Base-by-base conservation (phyloP, 1,284 basidiomycete species). In the Earliella scabrosa region DNA sequence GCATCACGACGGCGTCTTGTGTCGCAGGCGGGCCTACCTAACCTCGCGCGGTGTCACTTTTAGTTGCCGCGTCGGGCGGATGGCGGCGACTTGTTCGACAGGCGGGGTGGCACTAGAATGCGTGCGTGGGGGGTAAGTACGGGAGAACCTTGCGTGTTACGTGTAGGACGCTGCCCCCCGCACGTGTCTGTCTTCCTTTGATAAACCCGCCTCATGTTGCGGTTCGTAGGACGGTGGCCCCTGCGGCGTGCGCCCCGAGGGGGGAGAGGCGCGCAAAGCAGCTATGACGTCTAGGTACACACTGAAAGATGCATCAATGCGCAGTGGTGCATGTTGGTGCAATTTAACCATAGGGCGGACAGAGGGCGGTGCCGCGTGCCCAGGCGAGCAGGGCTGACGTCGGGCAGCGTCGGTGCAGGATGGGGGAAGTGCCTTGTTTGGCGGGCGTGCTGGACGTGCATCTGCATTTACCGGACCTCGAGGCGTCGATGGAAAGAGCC, bases 301-400 rank as follows among this genome's bases (percentile, higher is more conserved):
- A 10, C 27, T 40, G 39, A 20, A 27, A 27, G 51, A 24, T 16
- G 39, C 16, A 21, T 41, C n/a, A n/a, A 41, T 32, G 31, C 32
- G 24, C 32, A 20, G 35, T 36, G 46, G 23, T 48, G 43, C 41
- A 54, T 34, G 56, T 14, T 38, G 26, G 27, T n/a, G 59, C 56
- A 61, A 61, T 61, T 35, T 58, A 58, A 43, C 56, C 51, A 57
- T 44, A 56, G 41, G 50, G 23, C 52, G 56, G 46, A 52, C 51
- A 57, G 39, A 56, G 41, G 50, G 23, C 52, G 56, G 46, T 26
- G 40, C 50, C 52, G 59, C 59, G 41, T 40, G 48, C 45, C 41
- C 23, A 40, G 36, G 45, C 38, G 29, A n/a, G 38, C 23, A 26
- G 26, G 7, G 11, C 34, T 59, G 56, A 54, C 52, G 52, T 59